phyloP scores from a whole-genome alignment of 176 grass and related monocot genomes.

The Pharus latifolius region DNA sequence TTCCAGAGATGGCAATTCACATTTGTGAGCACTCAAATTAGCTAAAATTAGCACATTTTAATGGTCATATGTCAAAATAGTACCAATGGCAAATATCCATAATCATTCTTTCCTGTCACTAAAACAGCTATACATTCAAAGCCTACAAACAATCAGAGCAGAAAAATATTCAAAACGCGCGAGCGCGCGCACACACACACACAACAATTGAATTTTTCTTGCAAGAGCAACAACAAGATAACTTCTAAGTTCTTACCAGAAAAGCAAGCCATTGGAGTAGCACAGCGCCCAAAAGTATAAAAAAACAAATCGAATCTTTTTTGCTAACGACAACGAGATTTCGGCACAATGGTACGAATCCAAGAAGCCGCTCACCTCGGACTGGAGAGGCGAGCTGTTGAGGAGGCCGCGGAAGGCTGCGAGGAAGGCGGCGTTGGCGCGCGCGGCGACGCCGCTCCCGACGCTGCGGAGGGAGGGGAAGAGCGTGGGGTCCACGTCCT shows the following conservation, averaged over 20 bases:
- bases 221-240: neutral
- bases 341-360: neutral
- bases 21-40: neutral
- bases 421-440: conserved; percentile 61
- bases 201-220: neutral
- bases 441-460: conserved; percentile 50
- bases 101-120: neutral
- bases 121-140: neutral
- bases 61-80: neutral
- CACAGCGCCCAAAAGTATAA: neutral
- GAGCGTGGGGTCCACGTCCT: conserved; percentile 53
- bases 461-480: conserved; percentile 74
- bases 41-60: neutral
- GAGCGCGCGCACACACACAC: no score
- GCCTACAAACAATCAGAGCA: neutral
- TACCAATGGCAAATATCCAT: neutral
- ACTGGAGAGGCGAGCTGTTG: conserved; percentile 30
- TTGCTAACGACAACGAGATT: neutral
- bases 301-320: neutral
- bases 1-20: neutral
- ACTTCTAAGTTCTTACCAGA: neutral
- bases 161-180: neutral
- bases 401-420: conserved; percentile 45
- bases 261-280: neutral
- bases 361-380: conserved; percentile 31